These are phyloP conservation scores for Colletotrichum noveboracense DNA, from an alignment of 2,329 filamentous ascomycete species.

Conservation along the genomic window DNA sequence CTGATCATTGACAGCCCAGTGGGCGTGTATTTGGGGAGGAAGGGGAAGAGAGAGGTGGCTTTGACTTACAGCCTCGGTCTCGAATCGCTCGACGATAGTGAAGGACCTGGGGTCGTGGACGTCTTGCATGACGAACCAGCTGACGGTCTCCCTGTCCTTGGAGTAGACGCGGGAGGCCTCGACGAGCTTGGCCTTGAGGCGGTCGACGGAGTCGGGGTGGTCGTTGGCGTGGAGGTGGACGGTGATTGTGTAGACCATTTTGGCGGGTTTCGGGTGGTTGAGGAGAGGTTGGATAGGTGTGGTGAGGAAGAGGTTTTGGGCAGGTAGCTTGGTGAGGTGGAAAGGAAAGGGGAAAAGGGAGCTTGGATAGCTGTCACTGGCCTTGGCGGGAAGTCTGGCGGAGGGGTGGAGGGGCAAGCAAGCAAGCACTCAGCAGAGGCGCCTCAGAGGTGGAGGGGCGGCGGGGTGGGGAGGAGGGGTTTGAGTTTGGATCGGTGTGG, in stretches of 20 bases:
- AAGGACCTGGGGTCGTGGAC: constrained; percentile 71
- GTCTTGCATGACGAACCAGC: constrained; percentile 81
- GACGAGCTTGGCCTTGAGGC: constrained; percentile 74
- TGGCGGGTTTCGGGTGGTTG: background rate
- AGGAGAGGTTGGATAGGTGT: background rate
- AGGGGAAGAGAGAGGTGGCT: background rate
- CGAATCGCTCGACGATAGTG: constrained; percentile 77
- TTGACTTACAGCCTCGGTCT: constrained; percentile 63
- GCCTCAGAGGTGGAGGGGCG: background rate
- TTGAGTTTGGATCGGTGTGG: background rate
- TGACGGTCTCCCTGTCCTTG: constrained; percentile 72
- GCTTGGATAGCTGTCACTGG: background rate
- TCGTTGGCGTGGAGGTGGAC: constrained; percentile 75
- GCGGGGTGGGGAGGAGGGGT: background rate
- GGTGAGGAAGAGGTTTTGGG: background rate
- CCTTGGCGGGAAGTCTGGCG: background rate
- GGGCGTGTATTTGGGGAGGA: background rate
- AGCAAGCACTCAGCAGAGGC: background rate
- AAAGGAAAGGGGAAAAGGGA: background rate
- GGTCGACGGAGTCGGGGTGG: constrained; percentile 66
- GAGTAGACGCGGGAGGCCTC: constrained; percentile 77
- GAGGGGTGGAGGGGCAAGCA: constrained; percentile 6
- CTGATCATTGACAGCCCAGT: background rate
- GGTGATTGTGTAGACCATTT: constrained; percentile 73
- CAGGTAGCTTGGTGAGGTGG: background rate